These are phyloP conservation scores for Boletus subparvulus DNA, from an alignment of 768 basidiomycete species.

Conservation along the genomic window DNA sequence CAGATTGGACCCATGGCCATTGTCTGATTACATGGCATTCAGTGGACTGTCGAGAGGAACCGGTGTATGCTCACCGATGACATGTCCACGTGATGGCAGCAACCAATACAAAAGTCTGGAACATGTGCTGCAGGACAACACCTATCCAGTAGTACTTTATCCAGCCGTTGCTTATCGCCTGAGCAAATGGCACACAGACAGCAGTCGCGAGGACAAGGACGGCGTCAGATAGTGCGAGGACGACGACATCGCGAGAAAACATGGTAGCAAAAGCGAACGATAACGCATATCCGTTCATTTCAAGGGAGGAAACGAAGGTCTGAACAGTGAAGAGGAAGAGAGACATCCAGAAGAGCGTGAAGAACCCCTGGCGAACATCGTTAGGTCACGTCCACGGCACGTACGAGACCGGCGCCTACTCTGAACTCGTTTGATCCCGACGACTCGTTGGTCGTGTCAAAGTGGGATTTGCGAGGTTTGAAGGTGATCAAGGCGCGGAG, in stretches of 20 bases:
- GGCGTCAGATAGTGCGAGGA: constrained; percentile 80
- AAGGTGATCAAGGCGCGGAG: constrained; percentile 84
- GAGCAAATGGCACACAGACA: constrained; percentile 81
- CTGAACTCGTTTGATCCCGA: constrained; percentile 85
- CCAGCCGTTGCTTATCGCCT: constrained; percentile 73
- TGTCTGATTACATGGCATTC: constrained; percentile 45
- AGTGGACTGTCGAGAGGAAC: neutral
- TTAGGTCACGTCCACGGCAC: constrained; percentile 5
- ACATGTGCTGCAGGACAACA: constrained; percentile 71
- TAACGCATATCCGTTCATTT: constrained; percentile 75
- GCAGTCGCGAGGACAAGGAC: constrained; percentile 75
- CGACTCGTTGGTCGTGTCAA: constrained; percentile 77
- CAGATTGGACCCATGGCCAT: constrained; percentile 98
- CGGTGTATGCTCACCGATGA: constrained; percentile 52
- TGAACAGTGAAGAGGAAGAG: constrained; percentile 79
- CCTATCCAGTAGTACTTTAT: constrained; percentile 80
- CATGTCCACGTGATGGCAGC: constrained; percentile 87
- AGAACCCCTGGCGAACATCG: constrained; percentile 68
- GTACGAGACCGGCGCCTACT: constrained; percentile 34
- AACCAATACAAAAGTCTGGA: constrained; percentile 73
- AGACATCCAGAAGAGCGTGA: constrained; percentile 90
- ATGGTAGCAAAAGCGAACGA: constrained; percentile 79
- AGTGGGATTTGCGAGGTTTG: constrained; percentile 78
- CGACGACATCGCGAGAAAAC: constrained; percentile 83
- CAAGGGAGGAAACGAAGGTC: constrained; percentile 74